Evolutionary conservation across 2,329 filamentous ascomycete species (phyloP), one percentile per base, ranked within the genome.

Genomic region (Verticillium alfalfae): DNA sequence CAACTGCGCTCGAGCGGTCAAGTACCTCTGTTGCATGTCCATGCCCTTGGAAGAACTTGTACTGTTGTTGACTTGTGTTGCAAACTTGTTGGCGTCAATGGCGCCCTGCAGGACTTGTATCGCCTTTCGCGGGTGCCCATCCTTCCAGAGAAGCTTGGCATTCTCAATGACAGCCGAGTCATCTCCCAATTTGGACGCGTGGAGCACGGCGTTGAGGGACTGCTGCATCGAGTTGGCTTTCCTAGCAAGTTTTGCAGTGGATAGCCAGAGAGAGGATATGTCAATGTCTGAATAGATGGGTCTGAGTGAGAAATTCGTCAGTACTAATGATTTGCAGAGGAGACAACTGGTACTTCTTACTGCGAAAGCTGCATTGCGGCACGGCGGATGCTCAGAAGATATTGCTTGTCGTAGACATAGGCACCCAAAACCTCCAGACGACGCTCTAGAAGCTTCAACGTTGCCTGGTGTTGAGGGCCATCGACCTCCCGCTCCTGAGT

Each of bases 111-210:
- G 81, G 56, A 90, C 91, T 68, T 96, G 92, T 64, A 99, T 99
- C 1, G 95, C 96, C 75, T 98, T 97, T 63, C 95, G 87, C 71
- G 94, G 92, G 70, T 97, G 90, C 0, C 92, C 92, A 72, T 97
- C 93, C 68, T 91, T 92, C 93, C 95, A 99, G 8, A 98, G 79
- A 36, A 99, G 81, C 63, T 93, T 88, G 2, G 95, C 93, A 72
- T 99, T 94, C 72, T 99, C 96, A 64, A 99, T 95, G 10, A 92
- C 94, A 12, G 94, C 92, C 2, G 91, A 92, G 62, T 90, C 88
- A 67, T 97, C 92, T 22, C 92, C 91, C 12, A 97, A 84, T 64
- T 89, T 86, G 26, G 91, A 89, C 12, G 96, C 95, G 75, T 95
- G 92, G 2, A 98, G 82, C 31, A 98, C 92, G 15, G 94, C 93